These are phyloP conservation scores for Colletotrichum limetticola DNA, from an alignment of 2,329 filamentous ascomycete genomes.

Conservation along the genomic window DNA sequence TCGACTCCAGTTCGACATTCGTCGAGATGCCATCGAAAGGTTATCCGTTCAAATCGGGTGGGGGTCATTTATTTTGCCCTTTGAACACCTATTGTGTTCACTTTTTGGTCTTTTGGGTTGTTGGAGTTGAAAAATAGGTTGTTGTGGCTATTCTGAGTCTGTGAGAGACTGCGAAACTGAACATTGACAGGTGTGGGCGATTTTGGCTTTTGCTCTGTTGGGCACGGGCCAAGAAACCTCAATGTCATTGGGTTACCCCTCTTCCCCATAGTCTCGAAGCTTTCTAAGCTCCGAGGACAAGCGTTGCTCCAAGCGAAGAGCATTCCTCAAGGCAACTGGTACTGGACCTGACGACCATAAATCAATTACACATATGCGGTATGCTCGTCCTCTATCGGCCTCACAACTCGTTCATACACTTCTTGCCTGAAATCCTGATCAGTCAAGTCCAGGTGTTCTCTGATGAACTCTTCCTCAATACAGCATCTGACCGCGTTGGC, in stretches of 20 bases:
- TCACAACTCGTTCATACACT: background rate
- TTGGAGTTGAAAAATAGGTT: background rate
- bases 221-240: too few relatives aligned
- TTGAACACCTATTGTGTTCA: accelerated
- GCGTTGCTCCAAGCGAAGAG: too few relatives aligned
- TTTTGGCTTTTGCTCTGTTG: too few relatives aligned
- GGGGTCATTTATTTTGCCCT: conserved; percentile 15
- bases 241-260: too few relatives aligned
- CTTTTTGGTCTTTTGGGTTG: background rate
- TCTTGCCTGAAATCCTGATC: conserved; percentile 1
- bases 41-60: conserved; percentile 36
- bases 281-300: too few relatives aligned
- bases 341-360: too few relatives aligned
- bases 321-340: too few relatives aligned
- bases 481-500: conserved; percentile 36
- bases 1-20: conserved; percentile 18
- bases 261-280: too few relatives aligned
- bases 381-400: background rate
- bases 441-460: background rate
- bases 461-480: conserved; percentile 23
- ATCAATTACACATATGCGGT: background rate
- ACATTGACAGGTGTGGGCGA: background rate
- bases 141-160: background rate
- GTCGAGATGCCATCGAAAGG: conserved; percentile 17
- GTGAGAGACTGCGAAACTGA: background rate